A percentile compares a stretch with the other conserved stretches of the same genome.
phyloP scores from a whole-genome alignment of 1,284 basidiomycete species.

The Pyrrhoderma noxium region DNA sequence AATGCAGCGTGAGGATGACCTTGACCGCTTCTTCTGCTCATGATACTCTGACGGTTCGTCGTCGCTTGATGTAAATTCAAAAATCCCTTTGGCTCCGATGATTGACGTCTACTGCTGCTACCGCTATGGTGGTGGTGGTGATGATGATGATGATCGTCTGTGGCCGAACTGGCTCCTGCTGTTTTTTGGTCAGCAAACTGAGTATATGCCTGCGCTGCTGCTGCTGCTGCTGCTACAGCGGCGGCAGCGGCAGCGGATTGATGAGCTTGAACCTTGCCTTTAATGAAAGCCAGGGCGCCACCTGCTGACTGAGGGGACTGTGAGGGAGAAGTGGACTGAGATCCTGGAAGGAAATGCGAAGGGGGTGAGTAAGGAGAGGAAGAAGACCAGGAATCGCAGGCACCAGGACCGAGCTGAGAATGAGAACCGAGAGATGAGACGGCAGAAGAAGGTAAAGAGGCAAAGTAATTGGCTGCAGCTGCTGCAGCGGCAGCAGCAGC shows the following conservation, averaged over 20 bases:
- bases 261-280: conserved; percentile 8
- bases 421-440: conserved; percentile 10
- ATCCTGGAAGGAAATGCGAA: conserved; percentile 1
- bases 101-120: conserved; percentile 4
- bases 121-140: conserved; percentile 1
- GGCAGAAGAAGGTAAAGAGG: conserved; percentile 8
- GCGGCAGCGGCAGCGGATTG: too few relatives aligned
- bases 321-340: conserved; percentile 14
- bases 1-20: neutral
- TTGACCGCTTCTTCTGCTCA: conserved; percentile 13
- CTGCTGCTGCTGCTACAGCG: too few relatives aligned
- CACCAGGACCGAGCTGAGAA: conserved; percentile 2
- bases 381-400: conserved; percentile 1
- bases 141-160: too few relatives aligned
- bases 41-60: conserved; percentile 15
- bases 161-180: too few relatives aligned
- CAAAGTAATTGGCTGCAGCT: conserved; percentile 3
- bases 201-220: too few relatives aligned
- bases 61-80: conserved; percentile 13
- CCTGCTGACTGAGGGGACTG: conserved; percentile 16
- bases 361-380: conserved; percentile 12
- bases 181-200: too few relatives aligned
- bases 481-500: too few relatives aligned
- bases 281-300: conserved; percentile 6
- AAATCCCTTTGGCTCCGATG: conserved; percentile 16